Conservation (phyloP, 2,329 filamentous ascomycete genomes). For the Xylaria polymorpha region DNA sequence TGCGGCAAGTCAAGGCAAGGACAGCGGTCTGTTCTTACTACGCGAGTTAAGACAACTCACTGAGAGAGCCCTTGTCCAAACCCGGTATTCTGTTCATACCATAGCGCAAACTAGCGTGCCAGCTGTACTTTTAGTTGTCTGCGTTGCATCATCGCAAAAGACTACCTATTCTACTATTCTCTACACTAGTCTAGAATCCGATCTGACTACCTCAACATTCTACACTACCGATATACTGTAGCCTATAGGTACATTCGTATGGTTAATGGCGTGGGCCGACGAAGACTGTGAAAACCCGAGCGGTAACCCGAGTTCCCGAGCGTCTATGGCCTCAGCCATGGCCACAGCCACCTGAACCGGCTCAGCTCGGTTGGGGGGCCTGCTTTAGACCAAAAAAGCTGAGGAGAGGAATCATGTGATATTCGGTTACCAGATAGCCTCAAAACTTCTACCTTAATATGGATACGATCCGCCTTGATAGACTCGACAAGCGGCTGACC, state of each 20-base stretch:
- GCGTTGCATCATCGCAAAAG: slow-evolving; percentile 22
- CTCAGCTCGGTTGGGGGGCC: neutral
- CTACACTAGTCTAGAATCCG: slow-evolving; percentile 1
- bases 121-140: neutral
- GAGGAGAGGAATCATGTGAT: slow-evolving; percentile 16
- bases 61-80: slow-evolving; percentile 18
- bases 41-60: slow-evolving; percentile 5
- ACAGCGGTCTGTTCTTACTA: slow-evolving; percentile 14
- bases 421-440: neutral
- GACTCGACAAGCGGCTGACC: slow-evolving; percentile 6
- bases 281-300: slow-evolving; percentile 5
- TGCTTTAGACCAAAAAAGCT: neutral
- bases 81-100: slow-evolving; percentile 2
- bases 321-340: neutral
- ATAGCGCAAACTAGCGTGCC: neutral
- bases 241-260: neutral
- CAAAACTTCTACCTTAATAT: neutral
- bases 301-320: slow-evolving; percentile 14
- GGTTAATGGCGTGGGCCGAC: neutral
- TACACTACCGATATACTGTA: neutral
- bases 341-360: neutral
- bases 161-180: slow-evolving; percentile 9
- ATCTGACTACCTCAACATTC: neutral
- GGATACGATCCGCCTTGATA: slow-evolving; percentile 1
- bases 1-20: slow-evolving; percentile 18